Evolutionary conservation across 1,284 basidiomycete genomes (phyloP).

Genomic region (Apiotrichum montevideense): DNA sequence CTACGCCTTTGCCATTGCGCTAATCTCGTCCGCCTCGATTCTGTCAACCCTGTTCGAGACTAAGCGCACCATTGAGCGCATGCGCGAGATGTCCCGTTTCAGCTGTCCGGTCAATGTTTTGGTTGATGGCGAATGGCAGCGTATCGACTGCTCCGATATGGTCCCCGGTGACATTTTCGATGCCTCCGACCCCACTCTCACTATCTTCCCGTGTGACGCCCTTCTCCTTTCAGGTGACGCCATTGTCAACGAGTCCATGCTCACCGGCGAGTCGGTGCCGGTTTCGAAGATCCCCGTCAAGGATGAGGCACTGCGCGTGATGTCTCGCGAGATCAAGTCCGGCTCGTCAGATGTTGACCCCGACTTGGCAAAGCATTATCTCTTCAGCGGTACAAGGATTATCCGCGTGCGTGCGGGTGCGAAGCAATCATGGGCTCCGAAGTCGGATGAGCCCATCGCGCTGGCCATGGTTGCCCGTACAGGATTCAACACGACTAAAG

Average conservation of each 20-base stretch:
- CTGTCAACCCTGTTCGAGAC: constrained; percentile 86
- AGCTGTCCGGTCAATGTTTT: constrained; percentile 72
- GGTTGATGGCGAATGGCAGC: constrained; percentile 65
- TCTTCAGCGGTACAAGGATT: constrained; percentile 88
- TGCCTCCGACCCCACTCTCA: constrained; percentile 67
- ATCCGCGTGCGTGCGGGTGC: constrained; percentile 75
- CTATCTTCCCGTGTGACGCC: constrained; percentile 78
- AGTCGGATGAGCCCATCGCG: constrained; percentile 58
- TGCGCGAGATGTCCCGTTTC: constrained; percentile 96
- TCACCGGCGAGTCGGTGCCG: constrained; percentile 71
- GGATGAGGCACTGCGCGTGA: constrained; percentile 62
- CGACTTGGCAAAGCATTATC: constrained; percentile 75
- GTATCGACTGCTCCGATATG: constrained; percentile 68
- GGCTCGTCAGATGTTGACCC: constrained; percentile 57
- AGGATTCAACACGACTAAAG: constrained; percentile 97
- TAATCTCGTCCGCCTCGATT: constrained; percentile 85
- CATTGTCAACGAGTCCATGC: constrained; percentile 73
- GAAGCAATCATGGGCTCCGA: constrained; percentile 48
- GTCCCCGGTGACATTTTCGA: constrained; percentile 94
- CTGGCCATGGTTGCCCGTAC: constrained; percentile 87
- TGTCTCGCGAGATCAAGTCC: constrained; percentile 58
- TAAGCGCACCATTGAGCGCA: constrained; percentile 84
- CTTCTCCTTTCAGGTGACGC: constrained; percentile 53
- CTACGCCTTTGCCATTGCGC: constrained; percentile 93
- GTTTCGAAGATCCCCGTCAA: constrained; percentile 62